Base-by-base conservation (phyloP, 2,329 filamentous ascomycete genomes). In the Aspergillus pseudotamarii region DNA sequence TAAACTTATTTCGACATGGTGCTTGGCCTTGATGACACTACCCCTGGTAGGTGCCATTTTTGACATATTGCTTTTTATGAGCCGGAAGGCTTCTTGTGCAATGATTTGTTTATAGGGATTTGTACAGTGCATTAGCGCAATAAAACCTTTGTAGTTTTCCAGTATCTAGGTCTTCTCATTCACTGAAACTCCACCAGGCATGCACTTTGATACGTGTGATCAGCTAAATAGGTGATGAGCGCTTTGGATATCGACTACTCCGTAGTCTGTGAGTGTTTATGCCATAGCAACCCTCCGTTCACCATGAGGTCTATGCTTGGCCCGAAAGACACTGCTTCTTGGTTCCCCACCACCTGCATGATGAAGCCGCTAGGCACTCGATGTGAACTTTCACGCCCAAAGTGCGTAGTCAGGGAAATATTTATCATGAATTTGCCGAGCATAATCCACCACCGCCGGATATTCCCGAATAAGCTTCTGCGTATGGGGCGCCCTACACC, bases 341-440 rank as follows among this genome's bases (percentile, higher is more conserved):
- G 23, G 5, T n/a, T 34, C 28, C 8, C n/a, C 28, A 51, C 34
- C 16, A 51, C 1, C 28, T 30, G 6, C 48, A 51, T 34, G 16
- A 51, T 41, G 48, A 21, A 51, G 28, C 34, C 26, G 3, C n/a
- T 38, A 21, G 21, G 6, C n/a, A 38, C 11, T 38, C 9, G 11
- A 55, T 38, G 19, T 38, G 14, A n/a, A 34, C 10, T 30, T 2
- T 55, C 51, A 55, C 51, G 34, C 60, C 77, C 77, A 82, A 5
- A 70, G 66, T 62, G 82, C 76, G 68, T 89, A 89, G 41, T 89
- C 86, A 0, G 84, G 80, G 66, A 90, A 89, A 68, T 86, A 88
- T 5, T 65, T 63, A 54, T 81, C 74, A 69, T 88, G 86, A 48
- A 90, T 87, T 61, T 84, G 80, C 43, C 69, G 69, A 3, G 85